These are phyloP conservation scores for Priceomyces haplophilus DNA, from an alignment of 805 yeast genomes.

Conservation along the genomic window DNA sequence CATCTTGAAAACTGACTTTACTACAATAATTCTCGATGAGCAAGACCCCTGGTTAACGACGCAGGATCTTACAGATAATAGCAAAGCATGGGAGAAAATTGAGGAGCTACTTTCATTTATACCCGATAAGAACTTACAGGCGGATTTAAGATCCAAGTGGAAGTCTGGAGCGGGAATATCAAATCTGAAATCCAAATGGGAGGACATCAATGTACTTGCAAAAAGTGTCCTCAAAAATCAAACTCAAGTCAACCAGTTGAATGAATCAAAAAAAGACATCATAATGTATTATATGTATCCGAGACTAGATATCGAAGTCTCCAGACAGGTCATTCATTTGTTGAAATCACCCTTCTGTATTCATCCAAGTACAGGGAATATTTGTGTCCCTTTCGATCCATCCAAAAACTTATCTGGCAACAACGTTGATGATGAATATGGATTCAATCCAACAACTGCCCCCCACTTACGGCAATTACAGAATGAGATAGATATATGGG, in stretches of 20 bases:
- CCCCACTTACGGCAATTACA: constrained; percentile 71
- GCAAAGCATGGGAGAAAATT: constrained; percentile 45
- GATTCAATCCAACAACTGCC: constrained; percentile 75
- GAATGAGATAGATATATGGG: constrained; percentile 56
- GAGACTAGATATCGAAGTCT: constrained; percentile 88
- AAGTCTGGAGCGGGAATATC: constrained; percentile 22
- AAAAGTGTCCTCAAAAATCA: constrained; percentile 44
- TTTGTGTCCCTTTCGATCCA: constrained; percentile 85
- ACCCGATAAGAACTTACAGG: constrained; percentile 57
- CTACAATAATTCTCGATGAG: constrained; percentile 62
- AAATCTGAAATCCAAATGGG: constrained; percentile 70
- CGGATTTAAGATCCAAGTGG: constrained; percentile 61
- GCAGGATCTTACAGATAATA: constrained; percentile 35
- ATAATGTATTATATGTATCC: constrained; percentile 83
- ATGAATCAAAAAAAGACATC: constrained; percentile 77
- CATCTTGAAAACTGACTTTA: constrained; percentile 60
- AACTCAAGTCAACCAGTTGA: constrained; percentile 47
- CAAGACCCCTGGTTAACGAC: constrained; percentile 79
- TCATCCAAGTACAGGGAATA: constrained; percentile 93
- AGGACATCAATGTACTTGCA: constrained; percentile 59
- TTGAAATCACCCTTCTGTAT: constrained; percentile 95
- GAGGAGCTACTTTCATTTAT: constrained; percentile 58
- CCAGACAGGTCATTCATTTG: constrained; percentile 84
- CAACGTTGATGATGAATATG: constrained; percentile 38
- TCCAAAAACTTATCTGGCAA: constrained; percentile 31